Base-by-base conservation (phyloP, 805 yeast genomes). In the Candida takata region DNA sequence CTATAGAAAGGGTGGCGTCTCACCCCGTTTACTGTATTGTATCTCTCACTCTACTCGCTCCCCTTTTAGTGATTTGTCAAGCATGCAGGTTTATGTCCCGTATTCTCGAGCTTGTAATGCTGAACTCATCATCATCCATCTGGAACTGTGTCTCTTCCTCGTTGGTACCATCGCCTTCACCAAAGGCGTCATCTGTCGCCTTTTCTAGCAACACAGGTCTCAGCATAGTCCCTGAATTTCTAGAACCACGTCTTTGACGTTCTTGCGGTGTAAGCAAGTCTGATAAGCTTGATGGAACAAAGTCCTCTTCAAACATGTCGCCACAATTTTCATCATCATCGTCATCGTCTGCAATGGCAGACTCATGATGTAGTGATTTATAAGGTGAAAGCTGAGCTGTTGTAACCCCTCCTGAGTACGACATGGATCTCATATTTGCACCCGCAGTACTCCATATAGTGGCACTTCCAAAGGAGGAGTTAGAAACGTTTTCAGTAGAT, bases 231-330 rank as follows among this genome's bases (percentile, higher is more conserved):
- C 29, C 29, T 9, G 59, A 50, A 4, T 76, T 69, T 40, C 85
- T 65, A 9, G 87, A 78, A 34, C 67, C 70, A 41, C 86, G 75
- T 31, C 95, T 68, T 47, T 79, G 65, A 15, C 82, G 58, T 53
- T 87, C 95, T 18, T 48, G 49, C 8, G 48, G 49, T 11, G 49
- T 44, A 4, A 88, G 61, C 33, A 86, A 62, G 45, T 85, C 95
- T n/a, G 79, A 73, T 26, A 87, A 61, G 20, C 88, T 74, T 6
- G 80, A 77, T 1, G 97, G 97, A 4, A 87, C 82, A 47, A 76
- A 82, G 52, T 84, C 95, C 45, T 84, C 88, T 31, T 73, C 84
- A 52, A 57, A 60, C 39, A 49, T 40, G n/a, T 38, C 67, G 20
- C 38, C 38, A 28, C 29, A 19, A 19, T 19, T 24, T 15, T 37